Evolutionary conservation across 2,329 filamentous ascomycete species (phyloP), one percentile per base, ranked within the genome.

Genomic region (Paecilomyces formosus): DNA sequence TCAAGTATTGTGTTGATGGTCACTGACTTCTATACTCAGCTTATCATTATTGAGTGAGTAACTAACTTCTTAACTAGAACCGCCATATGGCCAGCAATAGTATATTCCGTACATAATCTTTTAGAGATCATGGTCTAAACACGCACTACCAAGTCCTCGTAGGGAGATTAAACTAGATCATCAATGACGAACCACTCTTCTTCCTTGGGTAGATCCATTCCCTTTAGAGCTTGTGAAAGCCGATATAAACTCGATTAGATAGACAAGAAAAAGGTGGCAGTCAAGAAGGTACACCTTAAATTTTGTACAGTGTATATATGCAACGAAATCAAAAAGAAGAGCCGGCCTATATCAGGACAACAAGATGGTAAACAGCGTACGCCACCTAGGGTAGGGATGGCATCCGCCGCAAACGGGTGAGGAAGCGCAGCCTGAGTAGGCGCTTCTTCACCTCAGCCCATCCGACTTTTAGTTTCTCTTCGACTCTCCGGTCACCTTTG

Each of bases 401-500:
- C 58, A 65, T 56, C 57, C 63, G 55, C 31, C 57, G 63, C 21
- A 69, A 50, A 26, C 64, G 60, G 33, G 65, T 63, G 18, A 72
- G 56, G 21, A 65, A 58, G 57, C 66, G 68, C 30, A 72, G 57
- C 49, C 59, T 67, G 50, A 61, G 61, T 61, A 76, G 61, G 50
- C 67, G 66, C 15, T 65, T 66, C 63, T 70, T 75, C 33, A 77
- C 61, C 35, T 70, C 68, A 1, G 65, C 61, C 69, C 72, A 68
- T 4, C 70, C 70, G 11, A 68, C 61, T 54, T 65, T 69, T 49
- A 78, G 60, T 31, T 68, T 70, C 45, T 70, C 61, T 64, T 79
- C 77, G 2, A 79, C 65, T 55, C 74, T 70, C 26, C 69, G 68
- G 65, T 79, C 77, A 2, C 76, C 76, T 31, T 69, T 74, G 56